A percentile compares a stretch with the other conserved stretches of the same genome.
Conservation (phyloP, 148 eudicot species). For the Nepenthes gracilis region DNA sequence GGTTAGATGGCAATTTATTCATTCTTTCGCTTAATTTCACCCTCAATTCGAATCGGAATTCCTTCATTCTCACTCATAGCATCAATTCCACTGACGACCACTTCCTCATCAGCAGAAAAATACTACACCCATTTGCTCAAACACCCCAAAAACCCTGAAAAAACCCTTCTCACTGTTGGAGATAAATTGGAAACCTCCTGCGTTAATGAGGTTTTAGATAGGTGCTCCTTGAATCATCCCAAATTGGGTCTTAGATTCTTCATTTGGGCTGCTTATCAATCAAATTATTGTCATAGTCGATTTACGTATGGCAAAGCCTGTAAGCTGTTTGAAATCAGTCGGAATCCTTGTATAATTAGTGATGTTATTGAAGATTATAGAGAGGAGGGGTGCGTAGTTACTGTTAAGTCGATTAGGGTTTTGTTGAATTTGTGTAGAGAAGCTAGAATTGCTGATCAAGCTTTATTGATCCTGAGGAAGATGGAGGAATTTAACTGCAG, state of each 20-base stretch:
- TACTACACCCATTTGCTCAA: conserved; percentile 36
- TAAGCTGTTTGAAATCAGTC: conserved; percentile 31
- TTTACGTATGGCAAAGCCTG: conserved; percentile 54
- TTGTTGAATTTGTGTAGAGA: conserved; percentile 66
- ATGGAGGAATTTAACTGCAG: conserved; percentile 52
- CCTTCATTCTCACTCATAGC: conserved; percentile 9
- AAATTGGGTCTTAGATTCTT: conserved; percentile 73
- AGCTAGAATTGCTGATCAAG: conserved; percentile 47
- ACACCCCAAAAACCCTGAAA: conserved; percentile 38
- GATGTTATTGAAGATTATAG: conserved; percentile 46
- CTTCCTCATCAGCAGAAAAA: conserved; percentile 27
- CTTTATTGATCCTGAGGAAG: conserved; percentile 66
- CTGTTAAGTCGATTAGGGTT: conserved; percentile 46
- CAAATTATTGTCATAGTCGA: conserved; percentile 41
- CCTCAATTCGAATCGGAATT: conserved; percentile 10
- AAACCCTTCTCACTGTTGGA: conserved; percentile 29
- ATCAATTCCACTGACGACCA: conserved; percentile 2
- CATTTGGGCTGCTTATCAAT: conserved; percentile 66
- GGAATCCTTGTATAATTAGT: conserved; percentile 23
- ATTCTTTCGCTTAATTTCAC: conserved; percentile 15
- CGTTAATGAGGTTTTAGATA: conserved; percentile 41
- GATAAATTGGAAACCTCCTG: conserved; percentile 34
- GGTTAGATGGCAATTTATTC: conserved; percentile 17
- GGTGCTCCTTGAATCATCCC: conserved; percentile 30
- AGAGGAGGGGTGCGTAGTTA: conserved; percentile 34